Percentiles rank a stretch among this genome's conserved stretches.
phyloP scores from a whole-genome alignment of 2,329 filamentous ascomycete genomes.

The Penicillium hordei region DNA sequence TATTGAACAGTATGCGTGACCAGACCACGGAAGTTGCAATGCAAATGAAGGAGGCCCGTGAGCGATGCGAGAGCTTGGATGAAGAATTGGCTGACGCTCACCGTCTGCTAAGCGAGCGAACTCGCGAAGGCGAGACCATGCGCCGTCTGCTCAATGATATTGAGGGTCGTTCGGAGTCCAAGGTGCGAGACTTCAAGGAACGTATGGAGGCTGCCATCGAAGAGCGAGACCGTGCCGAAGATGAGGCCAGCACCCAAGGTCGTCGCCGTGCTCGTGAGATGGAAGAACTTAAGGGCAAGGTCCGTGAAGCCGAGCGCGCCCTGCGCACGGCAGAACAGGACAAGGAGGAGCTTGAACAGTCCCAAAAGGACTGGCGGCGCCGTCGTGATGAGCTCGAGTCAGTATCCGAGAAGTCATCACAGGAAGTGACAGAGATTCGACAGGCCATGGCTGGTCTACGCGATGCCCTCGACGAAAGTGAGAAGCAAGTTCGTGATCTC shows the following conservation, averaged over 20 bases:
- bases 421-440: slow-evolving; percentile 74
- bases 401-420: slow-evolving; percentile 64
- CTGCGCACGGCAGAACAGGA: slow-evolving; percentile 70
- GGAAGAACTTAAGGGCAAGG: slow-evolving; percentile 77
- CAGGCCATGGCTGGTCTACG: slow-evolving; percentile 75
- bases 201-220: slow-evolving; percentile 88
- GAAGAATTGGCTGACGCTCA: slow-evolving; percentile 91
- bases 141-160: slow-evolving; percentile 81
- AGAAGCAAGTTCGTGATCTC: slow-evolving; percentile 77
- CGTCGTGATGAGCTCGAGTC: slow-evolving; percentile 75
- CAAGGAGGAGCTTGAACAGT: slow-evolving; percentile 72
- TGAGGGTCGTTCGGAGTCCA: slow-evolving; percentile 75
- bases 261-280: slow-evolving; percentile 76
- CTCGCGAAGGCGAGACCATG: slow-evolving; percentile 93
- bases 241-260: slow-evolving; percentile 77
- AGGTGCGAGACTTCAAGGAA: slow-evolving; percentile 83
- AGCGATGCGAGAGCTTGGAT: slow-evolving; percentile 79
- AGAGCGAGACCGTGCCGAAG: slow-evolving; percentile 88
- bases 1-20: slow-evolving; percentile 90
- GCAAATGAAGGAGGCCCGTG: slow-evolving; percentile 85
- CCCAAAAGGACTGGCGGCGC: slow-evolving; percentile 71
- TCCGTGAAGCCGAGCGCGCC: slow-evolving; percentile 78
- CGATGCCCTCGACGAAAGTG: slow-evolving; percentile 79
- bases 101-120: slow-evolving; percentile 79
- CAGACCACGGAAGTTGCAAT: slow-evolving; percentile 83